A percentile compares a stretch with the other conserved stretches of the same genome.
Evolutionary conservation across 2,329 filamentous ascomycete species (phyloP).

Genomic region (Colletotrichum nymphaeae): DNA sequence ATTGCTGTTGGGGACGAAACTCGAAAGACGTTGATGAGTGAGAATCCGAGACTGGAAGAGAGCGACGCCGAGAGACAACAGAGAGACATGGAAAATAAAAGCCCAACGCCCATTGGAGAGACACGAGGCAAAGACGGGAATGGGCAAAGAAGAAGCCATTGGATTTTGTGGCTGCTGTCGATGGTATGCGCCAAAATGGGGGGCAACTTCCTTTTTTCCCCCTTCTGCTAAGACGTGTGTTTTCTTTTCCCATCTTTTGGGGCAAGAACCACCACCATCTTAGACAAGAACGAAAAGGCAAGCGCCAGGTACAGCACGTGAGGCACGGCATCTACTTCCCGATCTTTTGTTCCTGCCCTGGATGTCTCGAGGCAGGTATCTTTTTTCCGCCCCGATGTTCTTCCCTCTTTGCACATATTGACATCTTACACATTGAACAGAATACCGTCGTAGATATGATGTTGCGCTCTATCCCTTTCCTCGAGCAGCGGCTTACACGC

Average conservation of each 20-base stretch:
- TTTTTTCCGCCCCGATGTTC: not conserved
- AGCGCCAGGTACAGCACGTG: not conserved
- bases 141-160: not conserved
- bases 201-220: constrained; percentile 3
- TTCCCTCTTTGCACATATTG: not conserved
- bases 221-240: not conserved
- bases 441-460: not conserved
- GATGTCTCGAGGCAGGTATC: not conserved
- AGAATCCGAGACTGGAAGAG: not conserved
- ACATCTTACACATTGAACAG: not conserved
- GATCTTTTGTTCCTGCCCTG: not conserved
- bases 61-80: constrained; percentile 1
- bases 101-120: constrained; percentile 7
- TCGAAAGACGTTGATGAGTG: not conserved
- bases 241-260: not conserved
- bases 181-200: constrained; percentile 21
- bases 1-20: not conserved
- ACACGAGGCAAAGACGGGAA: constrained; percentile 10
- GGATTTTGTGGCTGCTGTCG: not conserved
- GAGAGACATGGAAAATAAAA: constrained; percentile 9
- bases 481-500: not conserved
- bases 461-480: not conserved
- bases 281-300: not conserved
- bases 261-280: not conserved
- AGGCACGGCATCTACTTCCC: not conserved